Conservation (phyloP, 208 protist species). For the Blastocrithidia nonstop region DNA sequence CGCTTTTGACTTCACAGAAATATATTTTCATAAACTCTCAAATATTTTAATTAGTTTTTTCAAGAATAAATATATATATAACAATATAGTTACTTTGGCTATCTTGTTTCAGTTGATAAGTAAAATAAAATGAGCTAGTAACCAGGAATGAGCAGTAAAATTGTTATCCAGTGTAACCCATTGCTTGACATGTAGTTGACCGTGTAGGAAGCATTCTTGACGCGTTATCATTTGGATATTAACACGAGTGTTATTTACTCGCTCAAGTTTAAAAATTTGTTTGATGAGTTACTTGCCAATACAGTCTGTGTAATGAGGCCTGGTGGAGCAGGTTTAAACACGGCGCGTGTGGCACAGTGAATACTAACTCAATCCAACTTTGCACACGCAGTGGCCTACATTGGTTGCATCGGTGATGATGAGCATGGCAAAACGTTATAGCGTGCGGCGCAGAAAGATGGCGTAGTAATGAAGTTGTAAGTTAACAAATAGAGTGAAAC, state of each 20-base stretch:
- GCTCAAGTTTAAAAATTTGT: conserved; percentile 89
- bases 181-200: conserved; percentile 95
- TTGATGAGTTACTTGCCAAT: conserved; percentile 62
- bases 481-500: conserved; percentile 81
- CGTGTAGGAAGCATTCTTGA: conserved; percentile 83
- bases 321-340: conserved; percentile 96
- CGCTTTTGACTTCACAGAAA: conserved; percentile 1
- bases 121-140: too few relatives aligned
- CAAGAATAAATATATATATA: too few relatives aligned
- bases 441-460: conserved; percentile 73
- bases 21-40: too few relatives aligned
- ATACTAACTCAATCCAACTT: conserved; percentile 18
- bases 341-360: conserved; percentile 91
- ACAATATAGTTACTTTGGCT: too few relatives aligned
- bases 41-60: too few relatives aligned
- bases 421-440: conserved; percentile 81
- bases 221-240: conserved; percentile 81
- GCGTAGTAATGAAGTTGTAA: conserved; percentile 77
- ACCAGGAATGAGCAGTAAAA: too few relatives aligned
- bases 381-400: conserved; percentile 27
- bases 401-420: conserved; percentile 94
- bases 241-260: conserved; percentile 84
- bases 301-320: conserved; percentile 88
- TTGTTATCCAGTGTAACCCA: conserved; percentile 93
- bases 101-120: too few relatives aligned